Percentiles rank a stretch among this genome's conserved stretches.
These are phyloP conservation scores for Colletotrichum lindemuthianum DNA, from an alignment of 2,329 filamentous ascomycete genomes.

Conservation along the genomic window DNA sequence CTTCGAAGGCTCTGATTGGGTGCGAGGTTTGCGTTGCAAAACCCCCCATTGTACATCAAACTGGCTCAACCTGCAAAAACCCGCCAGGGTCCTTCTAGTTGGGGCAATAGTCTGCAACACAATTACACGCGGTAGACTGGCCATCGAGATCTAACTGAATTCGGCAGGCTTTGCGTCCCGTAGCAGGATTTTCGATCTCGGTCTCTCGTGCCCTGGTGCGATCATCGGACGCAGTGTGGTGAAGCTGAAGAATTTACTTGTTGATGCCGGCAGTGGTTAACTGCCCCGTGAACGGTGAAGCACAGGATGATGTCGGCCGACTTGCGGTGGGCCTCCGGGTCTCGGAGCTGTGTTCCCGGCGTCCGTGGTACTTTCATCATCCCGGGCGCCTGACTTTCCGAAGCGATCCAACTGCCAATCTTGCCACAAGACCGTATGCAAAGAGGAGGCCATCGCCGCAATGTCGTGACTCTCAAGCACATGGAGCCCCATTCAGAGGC, in stretches of 20 bases:
- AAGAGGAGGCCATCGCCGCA: background rate
- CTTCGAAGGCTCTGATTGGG: background rate
- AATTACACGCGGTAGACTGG: background rate
- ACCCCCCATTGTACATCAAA: background rate
- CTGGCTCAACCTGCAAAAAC: background rate
- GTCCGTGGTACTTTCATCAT: too few relatives aligned
- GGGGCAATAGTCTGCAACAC: constrained; percentile 1
- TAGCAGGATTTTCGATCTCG: background rate
- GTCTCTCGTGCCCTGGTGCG: background rate
- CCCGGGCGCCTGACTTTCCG: too few relatives aligned
- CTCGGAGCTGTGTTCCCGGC: background rate
- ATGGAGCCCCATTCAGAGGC: too few relatives aligned
- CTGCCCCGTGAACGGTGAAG: background rate
- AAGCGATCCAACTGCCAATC: too few relatives aligned
- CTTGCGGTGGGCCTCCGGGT: background rate
- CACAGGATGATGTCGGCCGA: background rate
- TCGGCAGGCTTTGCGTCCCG: background rate
- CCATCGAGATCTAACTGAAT: constrained; percentile 2
- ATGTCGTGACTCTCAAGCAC: background rate
- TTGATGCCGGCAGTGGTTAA: background rate
- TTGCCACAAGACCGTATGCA: too few relatives aligned
- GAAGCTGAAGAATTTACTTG: background rate
- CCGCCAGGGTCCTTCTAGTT: constrained; percentile 2
- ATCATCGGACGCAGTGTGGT: background rate
- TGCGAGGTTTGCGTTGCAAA: background rate